Percentiles rank a stretch among this genome's conserved stretches.
phyloP scores from a whole-genome alignment of 2,329 filamentous ascomycete species.

The Fusarium napiforme region DNA sequence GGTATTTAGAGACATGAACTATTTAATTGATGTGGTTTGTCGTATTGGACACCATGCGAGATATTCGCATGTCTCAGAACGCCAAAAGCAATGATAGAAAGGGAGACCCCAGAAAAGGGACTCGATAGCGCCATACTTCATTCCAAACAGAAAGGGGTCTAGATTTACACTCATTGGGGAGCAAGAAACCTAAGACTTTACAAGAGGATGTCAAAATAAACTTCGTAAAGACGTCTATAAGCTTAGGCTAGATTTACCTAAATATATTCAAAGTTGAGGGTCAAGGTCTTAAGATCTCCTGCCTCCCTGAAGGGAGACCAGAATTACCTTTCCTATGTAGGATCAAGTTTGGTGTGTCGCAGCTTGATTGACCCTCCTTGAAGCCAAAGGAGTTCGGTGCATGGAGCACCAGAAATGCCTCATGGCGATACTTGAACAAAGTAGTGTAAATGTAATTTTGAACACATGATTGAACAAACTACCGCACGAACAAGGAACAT shows the following conservation, averaged over 20 bases:
- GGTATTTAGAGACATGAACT: neutral
- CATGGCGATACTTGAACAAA: neutral
- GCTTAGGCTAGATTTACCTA: neutral
- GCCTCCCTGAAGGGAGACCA: neutral
- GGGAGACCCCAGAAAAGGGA: neutral
- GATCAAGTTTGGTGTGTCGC: rapidly evolving
- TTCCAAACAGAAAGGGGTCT: neutral
- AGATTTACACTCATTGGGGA: neutral
- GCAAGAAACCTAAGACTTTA: neutral
- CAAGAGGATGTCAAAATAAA: neutral
- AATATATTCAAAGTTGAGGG: rapidly evolving
- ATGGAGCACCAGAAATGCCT: neutral
- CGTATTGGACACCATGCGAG: neutral
- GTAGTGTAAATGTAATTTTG: neutral
- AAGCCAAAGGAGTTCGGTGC: neutral
- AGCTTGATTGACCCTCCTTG: neutral
- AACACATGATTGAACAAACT: rapidly evolving
- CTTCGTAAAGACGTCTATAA: neutral
- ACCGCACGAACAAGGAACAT: rapidly evolving
- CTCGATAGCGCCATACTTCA: neutral
- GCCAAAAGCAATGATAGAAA: neutral
- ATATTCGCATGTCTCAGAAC: neutral
- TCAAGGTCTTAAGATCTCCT: rapidly evolving
- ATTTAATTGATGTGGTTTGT: neutral
- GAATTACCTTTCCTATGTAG: too few species aligned